phyloP scores from a whole-genome alignment of 2,329 filamentous ascomycete species.

The Diaporthe citri region DNA sequence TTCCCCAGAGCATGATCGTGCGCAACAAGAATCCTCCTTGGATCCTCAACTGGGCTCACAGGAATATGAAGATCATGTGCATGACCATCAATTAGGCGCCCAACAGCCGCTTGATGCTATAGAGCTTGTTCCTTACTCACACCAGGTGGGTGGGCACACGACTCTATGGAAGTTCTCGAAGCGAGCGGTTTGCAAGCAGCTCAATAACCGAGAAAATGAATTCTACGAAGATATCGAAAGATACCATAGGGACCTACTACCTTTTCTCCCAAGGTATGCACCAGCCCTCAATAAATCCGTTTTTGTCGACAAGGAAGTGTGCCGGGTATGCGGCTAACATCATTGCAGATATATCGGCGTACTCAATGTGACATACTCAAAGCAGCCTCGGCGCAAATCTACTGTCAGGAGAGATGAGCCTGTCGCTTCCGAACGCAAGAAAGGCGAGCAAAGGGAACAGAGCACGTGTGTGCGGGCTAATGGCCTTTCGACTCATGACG shows the following conservation, averaged over 20 bases:
- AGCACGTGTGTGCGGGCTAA: conserved; percentile 41
- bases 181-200: conserved; percentile 95
- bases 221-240: conserved; percentile 98
- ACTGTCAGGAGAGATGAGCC: conserved; percentile 64
- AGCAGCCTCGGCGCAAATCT: conserved; percentile 77
- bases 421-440: conserved; percentile 52
- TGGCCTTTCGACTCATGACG: conserved; percentile 41
- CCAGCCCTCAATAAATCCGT: conserved; percentile 34
- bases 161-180: conserved; percentile 96
- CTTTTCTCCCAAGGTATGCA: conserved; percentile 86
- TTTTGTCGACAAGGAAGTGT: not conserved
- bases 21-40: conserved; percentile 49
- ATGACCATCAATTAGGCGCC: conserved; percentile 64
- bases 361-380: conserved; percentile 94
- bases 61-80: conserved; percentile 61
- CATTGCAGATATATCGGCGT: conserved; percentile 89
- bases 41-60: conserved; percentile 55
- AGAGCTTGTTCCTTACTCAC: conserved; percentile 95
- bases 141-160: conserved; percentile 97
- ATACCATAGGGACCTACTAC: conserved; percentile 88
- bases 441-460: conserved; percentile 48
- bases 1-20: conserved; percentile 47
- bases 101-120: conserved; percentile 85
- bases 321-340: conserved; percentile 43
- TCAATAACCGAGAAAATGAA: conserved; percentile 98